A percentile compares a stretch with the other conserved stretches of the same genome.
These are phyloP conservation scores for Arthrobotrys iridis DNA, from an alignment of 2,329 filamentous ascomycete genomes.

Conservation along the genomic window DNA sequence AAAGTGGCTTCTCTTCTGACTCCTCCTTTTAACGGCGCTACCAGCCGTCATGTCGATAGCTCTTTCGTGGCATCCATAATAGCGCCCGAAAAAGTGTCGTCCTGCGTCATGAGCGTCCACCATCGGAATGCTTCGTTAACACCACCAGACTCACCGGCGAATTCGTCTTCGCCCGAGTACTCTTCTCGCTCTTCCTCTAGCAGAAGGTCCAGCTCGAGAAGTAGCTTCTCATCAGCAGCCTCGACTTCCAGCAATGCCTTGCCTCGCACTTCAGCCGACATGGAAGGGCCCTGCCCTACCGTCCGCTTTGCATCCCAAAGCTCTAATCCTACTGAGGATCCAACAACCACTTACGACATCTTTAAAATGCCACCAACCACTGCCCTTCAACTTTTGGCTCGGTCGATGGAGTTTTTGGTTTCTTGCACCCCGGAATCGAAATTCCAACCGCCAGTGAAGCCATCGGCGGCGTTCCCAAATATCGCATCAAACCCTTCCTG, in stretches of 20 bases:
- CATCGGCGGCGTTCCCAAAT: slow-evolving; percentile 44
- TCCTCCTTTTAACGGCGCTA: slow-evolving; percentile 52
- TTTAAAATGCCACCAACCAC: slow-evolving; percentile 76
- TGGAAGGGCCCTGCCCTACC: slow-evolving; percentile 50
- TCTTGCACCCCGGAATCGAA: slow-evolving; percentile 68
- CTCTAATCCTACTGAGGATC: slow-evolving; percentile 55
- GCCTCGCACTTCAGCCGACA: slow-evolving; percentile 43
- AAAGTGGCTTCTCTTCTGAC: slow-evolving; percentile 53
- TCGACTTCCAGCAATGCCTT: slow-evolving; percentile 48
- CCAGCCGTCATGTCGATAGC: slow-evolving; percentile 42
- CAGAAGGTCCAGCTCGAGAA: slow-evolving; percentile 44
- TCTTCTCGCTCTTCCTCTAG: slow-evolving; percentile 34
- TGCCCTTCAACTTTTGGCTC: slow-evolving; percentile 81
- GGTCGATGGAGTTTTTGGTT: slow-evolving; percentile 76
- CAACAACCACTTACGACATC: slow-evolving; percentile 70
- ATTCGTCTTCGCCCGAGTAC: slow-evolving; percentile 33
- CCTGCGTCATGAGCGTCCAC: slow-evolving; percentile 52
- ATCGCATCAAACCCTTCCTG: slow-evolving; percentile 51
- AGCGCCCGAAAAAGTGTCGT: slow-evolving; percentile 40
- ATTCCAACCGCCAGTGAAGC: slow-evolving; percentile 37
- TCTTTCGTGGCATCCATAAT: slow-evolving; percentile 36
- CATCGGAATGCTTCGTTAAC: slow-evolving; percentile 52
- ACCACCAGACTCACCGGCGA: slow-evolving; percentile 50
- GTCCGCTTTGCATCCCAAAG: slow-evolving; percentile 51
- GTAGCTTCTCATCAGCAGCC: slow-evolving; percentile 46